Evolutionary conservation across 2,329 filamentous ascomycete genomes (phyloP).

Genomic region (Metarhizium humberi): DNA sequence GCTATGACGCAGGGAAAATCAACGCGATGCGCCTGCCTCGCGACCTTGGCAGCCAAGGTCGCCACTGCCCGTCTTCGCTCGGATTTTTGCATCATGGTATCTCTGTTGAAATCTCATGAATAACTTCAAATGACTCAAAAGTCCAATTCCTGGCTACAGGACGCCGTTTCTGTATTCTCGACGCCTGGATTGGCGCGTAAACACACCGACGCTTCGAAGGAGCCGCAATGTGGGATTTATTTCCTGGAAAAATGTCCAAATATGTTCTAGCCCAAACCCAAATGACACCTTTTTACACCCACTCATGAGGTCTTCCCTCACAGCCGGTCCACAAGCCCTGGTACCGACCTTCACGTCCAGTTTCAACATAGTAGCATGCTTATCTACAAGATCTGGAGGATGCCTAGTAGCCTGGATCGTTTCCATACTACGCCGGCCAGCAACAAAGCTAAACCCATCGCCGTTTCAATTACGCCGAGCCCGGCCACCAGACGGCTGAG

Average conservation of each 20-base stretch:
- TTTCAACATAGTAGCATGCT: constrained; percentile 33
- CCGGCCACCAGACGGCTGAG: constrained; percentile 10
- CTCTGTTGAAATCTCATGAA: no score
- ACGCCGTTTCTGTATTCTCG: background rate
- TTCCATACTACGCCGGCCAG: constrained; percentile 40
- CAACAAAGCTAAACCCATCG: constrained; percentile 41
- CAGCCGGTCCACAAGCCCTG: constrained; percentile 38
- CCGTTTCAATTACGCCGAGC: constrained; percentile 11
- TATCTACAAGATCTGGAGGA: constrained; percentile 50
- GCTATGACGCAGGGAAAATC: no score
- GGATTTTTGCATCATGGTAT: no score
- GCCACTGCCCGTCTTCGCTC: no score
- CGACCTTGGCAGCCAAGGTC: no score
- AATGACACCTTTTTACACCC: constrained; percentile 31
- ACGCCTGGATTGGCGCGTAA: background rate
- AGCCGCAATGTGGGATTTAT: no score
- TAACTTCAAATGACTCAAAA: no score
- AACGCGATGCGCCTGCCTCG: no score
- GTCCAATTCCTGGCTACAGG: no score
- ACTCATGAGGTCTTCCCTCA: constrained; percentile 34
- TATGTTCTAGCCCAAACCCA: constrained; percentile 28
- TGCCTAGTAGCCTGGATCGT: constrained; percentile 51
- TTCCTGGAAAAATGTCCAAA: background rate
- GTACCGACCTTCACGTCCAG: constrained; percentile 37
- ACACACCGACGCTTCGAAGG: background rate